Conservation (phyloP, 2,329 filamentous ascomycete genomes). For the Xenoacremonium recifei region DNA sequence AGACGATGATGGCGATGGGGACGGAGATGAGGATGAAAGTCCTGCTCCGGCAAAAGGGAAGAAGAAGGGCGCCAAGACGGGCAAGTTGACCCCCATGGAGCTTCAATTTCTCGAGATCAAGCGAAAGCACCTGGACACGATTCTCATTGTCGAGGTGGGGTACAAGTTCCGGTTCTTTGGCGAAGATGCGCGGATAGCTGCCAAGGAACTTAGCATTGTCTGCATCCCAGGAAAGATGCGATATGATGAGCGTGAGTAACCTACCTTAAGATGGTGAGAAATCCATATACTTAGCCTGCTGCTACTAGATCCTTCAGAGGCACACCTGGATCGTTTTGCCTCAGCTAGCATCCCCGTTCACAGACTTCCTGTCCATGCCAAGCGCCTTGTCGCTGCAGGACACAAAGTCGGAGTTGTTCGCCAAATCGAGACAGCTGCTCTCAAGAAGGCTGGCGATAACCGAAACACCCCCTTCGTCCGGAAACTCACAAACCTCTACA, state of each 20-base stretch:
- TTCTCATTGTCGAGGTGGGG: constrained; percentile 91
- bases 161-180: constrained; percentile 99
- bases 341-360: constrained; percentile 95
- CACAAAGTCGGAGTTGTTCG: constrained; percentile 95
- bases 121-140: constrained; percentile 80
- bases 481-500: constrained; percentile 94
- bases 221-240: constrained; percentile 95
- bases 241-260: constrained; percentile 76
- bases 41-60: constrained; percentile 46
- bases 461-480: constrained; percentile 88
- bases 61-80: constrained; percentile 69
- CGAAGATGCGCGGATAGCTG: constrained; percentile 85
- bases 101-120: constrained; percentile 94
- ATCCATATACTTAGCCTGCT: not conserved
- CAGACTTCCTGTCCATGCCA: constrained; percentile 87
- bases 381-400: constrained; percentile 85
- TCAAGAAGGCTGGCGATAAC: constrained; percentile 95
- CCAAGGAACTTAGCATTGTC: constrained; percentile 89
- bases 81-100: constrained; percentile 92
- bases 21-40: constrained; percentile 55
- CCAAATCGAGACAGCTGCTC: constrained; percentile 89
- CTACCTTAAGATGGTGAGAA: not conserved
- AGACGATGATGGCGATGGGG: constrained; percentile 55
- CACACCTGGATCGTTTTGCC: constrained; percentile 87
- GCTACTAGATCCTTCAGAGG: constrained; percentile 72